Percentiles rank a stretch among this genome's conserved stretches.
Conservation (phyloP, 495 filamentous ascomycete species). For the Staphylotrichum tortipilum region DNA sequence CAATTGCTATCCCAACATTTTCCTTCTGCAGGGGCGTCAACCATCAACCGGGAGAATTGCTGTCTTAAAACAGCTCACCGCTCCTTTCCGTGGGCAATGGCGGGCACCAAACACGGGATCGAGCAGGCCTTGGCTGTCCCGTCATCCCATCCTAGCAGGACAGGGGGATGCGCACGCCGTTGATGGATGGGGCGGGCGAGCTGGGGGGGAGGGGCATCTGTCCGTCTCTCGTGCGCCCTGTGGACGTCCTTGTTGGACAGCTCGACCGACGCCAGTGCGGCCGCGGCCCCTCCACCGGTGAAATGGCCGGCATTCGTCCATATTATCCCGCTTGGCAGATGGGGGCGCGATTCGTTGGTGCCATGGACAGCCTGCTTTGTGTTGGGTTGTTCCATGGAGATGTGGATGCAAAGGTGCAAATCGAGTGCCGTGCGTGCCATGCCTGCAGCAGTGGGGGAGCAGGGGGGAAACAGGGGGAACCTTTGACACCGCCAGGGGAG, state of each 20-base stretch:
- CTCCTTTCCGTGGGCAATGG: slow-evolving; percentile 16
- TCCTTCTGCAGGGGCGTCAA: slow-evolving; percentile 19
- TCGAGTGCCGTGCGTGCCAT: no score
- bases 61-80: slow-evolving; percentile 24
- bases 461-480: no score
- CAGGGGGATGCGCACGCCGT: no score
- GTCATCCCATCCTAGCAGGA: not conserved
- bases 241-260: not conserved
- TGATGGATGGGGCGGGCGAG: no score
- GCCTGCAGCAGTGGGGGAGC: no score
- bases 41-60: slow-evolving; percentile 25
- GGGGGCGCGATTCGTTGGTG: not conserved
- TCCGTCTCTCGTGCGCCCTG: not conserved
- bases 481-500: not conserved
- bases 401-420: slow-evolving; percentile 9
- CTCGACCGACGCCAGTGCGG: no score
- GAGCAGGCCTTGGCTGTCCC: slow-evolving; percentile 4
- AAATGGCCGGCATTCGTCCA: not conserved
- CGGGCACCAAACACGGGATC: slow-evolving; percentile 7
- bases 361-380: not conserved
- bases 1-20: slow-evolving; percentile 18
- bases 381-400: not conserved
- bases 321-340: not conserved
- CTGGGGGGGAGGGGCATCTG: no score
- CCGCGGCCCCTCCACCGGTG: not conserved